A percentile compares a stretch with the other conserved stretches of the same genome.
Conservation (phyloP, 1,284 basidiomycete species). For the Clitocybe nebularis region DNA sequence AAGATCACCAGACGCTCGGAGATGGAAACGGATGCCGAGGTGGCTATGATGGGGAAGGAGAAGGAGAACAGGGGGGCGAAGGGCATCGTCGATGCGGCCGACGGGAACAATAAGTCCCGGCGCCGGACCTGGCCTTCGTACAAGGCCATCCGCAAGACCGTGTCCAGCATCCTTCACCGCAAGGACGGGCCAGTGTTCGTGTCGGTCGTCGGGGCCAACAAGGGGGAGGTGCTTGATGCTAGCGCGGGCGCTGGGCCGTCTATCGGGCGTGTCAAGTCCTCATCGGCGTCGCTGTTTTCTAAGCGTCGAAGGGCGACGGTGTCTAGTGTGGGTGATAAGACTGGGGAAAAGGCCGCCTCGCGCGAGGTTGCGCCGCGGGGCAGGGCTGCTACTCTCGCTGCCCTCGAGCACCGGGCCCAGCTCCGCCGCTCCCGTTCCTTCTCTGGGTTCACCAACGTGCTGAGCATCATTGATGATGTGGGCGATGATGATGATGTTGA, state of each 20-base stretch:
- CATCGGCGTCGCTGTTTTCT: slow-evolving; percentile 10
- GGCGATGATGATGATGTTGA: slow-evolving; percentile 10
- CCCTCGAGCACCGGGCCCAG: not conserved
- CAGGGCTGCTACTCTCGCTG: not conserved
- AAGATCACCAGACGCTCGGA: slow-evolving; percentile 13
- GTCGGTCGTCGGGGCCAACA: not conserved
- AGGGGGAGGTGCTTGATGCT: not conserved
- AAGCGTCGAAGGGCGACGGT: slow-evolving; percentile 3
- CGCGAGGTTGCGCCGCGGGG: not conserved
- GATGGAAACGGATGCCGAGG: slow-evolving; percentile 4
- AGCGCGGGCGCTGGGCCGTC: not conserved
- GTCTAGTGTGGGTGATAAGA: not conserved
- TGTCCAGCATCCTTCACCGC: slow-evolving; percentile 14
- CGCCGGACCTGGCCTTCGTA: slow-evolving; percentile 15
- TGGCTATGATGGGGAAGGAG: not conserved
- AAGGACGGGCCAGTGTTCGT: slow-evolving; percentile 4
- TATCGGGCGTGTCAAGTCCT: slow-evolving; percentile 8
- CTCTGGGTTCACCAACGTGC: slow-evolving; percentile 12
- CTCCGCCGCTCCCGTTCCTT: slow-evolving; percentile 15
- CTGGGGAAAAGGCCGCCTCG: not conserved
- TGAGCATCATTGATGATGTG: slow-evolving; percentile 6
- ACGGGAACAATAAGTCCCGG: not conserved
- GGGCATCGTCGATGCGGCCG: not conserved
- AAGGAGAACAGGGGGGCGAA: not conserved
- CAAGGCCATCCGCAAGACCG: slow-evolving; percentile 13